Evolutionary conservation across 2,329 filamentous ascomycete species (phyloP), one percentile per base, ranked within the genome.

Genomic region (Fusarium pseudograminearum): DNA sequence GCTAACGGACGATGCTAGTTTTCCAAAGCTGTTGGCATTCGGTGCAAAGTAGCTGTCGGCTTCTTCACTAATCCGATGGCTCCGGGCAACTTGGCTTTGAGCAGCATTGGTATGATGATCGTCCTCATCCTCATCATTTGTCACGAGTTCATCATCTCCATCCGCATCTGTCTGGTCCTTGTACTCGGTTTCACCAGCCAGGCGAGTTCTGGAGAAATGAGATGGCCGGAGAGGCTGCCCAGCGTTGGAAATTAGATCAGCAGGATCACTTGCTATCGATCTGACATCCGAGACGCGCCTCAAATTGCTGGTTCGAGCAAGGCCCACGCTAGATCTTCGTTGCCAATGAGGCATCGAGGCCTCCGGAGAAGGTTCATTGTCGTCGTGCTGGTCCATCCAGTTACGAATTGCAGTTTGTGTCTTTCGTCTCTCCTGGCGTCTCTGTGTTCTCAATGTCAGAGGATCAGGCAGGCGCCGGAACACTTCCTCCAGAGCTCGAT

Each of bases 61-160:
- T 30, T 78, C 79, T 33, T 76, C 77, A 14, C 78, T 78, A 24
- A 76, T 73, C 18, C 65, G 73, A 60, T 67, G 67, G 28, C 70
- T 73, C 18, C 72, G 70, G n/a, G 71, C 75, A 57, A 70, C 70
- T 41, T 72, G 70, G 53, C 77, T 78, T 59, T 80, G 76, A 20
- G 74, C 77, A n/a, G 76, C 77, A 70, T 85, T 81, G 70, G 82
- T 82, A 16, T 76, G 79, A 18, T 84, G 82, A 51, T 89, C 85
- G 57, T 88, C 87, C 42, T 90, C 86, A 33, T 90, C 89, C 59
- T 94, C 91, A 58, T 93, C 92, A 58, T 94, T 92, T 5, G 92
- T 94, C 15, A 92, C 86, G n/a, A 94, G 83, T 78, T 98, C 94
- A 73, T 97, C 94, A 74, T 98, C 94, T 1, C 93, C 93, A 76